Base-by-base conservation (phyloP, 1,284 basidiomycete genomes). In the Pulveroboletus sp. region DNA sequence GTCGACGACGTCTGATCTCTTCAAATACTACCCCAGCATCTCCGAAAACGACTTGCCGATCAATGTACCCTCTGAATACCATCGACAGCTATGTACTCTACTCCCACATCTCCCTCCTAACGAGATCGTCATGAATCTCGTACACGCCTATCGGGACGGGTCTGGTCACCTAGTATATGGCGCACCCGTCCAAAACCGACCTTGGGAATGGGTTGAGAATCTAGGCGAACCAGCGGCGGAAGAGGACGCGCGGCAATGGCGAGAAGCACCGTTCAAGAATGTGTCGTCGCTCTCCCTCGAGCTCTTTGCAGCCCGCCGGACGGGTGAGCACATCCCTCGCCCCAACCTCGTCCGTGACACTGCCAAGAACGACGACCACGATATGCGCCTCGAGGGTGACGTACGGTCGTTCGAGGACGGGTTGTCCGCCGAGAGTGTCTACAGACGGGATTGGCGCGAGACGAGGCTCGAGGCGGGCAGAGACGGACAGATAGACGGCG, bases 121-220 rank as follows among this genome's bases (percentile, higher is more conserved):
- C 52, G 71, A 74, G 22, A 68, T 78, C n/a, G 83, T 87, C 3
- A 70, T 77, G 14, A 77, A 86, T 58, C 79, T 92, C 36, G 78
- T 81, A 5, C 81, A 81, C 48, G 81, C 81, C 4, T 77, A 83
- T 52, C 78, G 78, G 28, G 60, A 80, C 4, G 54, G 44, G 10
- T 72, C 75, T 9, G 85, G 83, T 2, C 74, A 78, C 8, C 58
- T 82, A 7, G 68, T 83, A 8, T 74, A 77, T 55, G 79, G 80
- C 22, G 67, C 74, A 14, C 77, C 81, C 1, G 87, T 91, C 20
- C 76, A 82, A 56, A 87, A 90, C 67, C 80, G 85, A 42, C 89
- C 91, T 15, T 92, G 90, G 90, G 91, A 92, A 69, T 92, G 90
- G 91, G 82, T 85, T 9, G 91, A 92, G 68, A 83, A 87, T 67